Evolutionary conservation across 345 rosid genomes (phyloP).

Genomic region (Linum usitatissimum): DNA sequence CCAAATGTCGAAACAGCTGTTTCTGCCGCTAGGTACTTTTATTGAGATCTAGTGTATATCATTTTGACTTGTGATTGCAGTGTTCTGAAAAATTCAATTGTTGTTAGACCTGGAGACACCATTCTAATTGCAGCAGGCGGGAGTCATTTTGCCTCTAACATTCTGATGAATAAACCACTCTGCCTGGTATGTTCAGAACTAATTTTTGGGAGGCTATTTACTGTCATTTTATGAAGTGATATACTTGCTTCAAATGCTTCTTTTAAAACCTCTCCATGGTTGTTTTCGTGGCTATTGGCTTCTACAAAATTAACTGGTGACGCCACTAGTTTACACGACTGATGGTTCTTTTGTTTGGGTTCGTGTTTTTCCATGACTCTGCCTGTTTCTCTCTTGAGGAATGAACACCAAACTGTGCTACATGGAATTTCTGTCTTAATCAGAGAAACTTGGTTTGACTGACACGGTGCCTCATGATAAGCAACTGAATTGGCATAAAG

Average conservation of each 20-base stretch:
- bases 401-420: neutral
- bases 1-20: constrained; percentile 66
- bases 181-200: constrained; percentile 64
- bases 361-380: neutral
- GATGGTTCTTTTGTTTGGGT: neutral
- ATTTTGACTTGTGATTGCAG: neutral
- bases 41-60: constrained; percentile 1
- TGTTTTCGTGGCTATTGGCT: neutral
- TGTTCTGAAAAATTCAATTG: constrained; percentile 19
- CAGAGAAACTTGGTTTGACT: neutral
- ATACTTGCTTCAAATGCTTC: neutral
- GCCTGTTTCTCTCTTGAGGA: neutral
- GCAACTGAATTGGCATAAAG: neutral
- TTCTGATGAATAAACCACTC: constrained; percentile 79
- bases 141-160: constrained; percentile 58
- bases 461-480: neutral
- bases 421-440: neutral
- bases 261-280: neutral
- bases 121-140: constrained; percentile 86
- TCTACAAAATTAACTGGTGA: neutral
- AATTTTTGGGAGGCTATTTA: neutral
- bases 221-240: neutral
- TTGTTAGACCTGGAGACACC: constrained; percentile 80
- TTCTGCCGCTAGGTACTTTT: constrained; percentile 79
- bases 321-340: neutral